These are phyloP conservation scores for Apiotrichum veenhuisii DNA, from an alignment of 1,284 basidiomycete genomes.

Conservation along the genomic window DNA sequence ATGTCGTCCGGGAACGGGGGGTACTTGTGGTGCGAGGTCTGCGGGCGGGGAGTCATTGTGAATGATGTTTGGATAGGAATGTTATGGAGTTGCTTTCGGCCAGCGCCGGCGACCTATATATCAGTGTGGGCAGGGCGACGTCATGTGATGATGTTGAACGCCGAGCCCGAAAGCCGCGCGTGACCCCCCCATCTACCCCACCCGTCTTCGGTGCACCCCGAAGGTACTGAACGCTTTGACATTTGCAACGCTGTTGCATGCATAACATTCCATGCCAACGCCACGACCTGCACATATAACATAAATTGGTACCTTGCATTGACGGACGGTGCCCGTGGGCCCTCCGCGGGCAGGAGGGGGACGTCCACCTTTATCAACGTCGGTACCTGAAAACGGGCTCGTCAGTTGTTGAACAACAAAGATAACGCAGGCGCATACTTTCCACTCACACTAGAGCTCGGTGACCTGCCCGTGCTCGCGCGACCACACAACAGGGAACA, in stretches of 20 bases:
- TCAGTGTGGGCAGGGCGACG: not conserved
- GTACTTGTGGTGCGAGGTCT: conserved; percentile 22
- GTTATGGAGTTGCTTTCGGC: not conserved
- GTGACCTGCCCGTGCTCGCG: not conserved
- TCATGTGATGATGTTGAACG: not conserved
- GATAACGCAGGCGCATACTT: not conserved
- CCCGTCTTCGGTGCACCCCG: too few species aligned
- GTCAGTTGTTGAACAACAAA: too few species aligned
- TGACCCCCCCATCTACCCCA: too few species aligned
- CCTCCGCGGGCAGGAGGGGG: too few species aligned
- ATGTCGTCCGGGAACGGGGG: conserved; percentile 26
- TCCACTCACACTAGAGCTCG: not conserved
- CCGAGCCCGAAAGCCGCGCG: not conserved
- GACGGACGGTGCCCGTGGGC: too few species aligned
- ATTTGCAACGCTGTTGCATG: too few species aligned
- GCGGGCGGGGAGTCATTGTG: not conserved
- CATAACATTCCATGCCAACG: too few species aligned
- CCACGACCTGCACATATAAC: too few species aligned
- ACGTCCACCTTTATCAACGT: too few species aligned
- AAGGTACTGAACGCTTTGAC: too few species aligned
- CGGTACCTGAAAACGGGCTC: too few species aligned
- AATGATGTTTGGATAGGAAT: conserved; percentile 4
- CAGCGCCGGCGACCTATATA: not conserved
- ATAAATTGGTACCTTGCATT: too few species aligned
- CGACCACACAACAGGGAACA: conserved; percentile 18